phyloP scores from a whole-genome alignment of 495 filamentous ascomycete species.

The Penicillium silybi region DNA sequence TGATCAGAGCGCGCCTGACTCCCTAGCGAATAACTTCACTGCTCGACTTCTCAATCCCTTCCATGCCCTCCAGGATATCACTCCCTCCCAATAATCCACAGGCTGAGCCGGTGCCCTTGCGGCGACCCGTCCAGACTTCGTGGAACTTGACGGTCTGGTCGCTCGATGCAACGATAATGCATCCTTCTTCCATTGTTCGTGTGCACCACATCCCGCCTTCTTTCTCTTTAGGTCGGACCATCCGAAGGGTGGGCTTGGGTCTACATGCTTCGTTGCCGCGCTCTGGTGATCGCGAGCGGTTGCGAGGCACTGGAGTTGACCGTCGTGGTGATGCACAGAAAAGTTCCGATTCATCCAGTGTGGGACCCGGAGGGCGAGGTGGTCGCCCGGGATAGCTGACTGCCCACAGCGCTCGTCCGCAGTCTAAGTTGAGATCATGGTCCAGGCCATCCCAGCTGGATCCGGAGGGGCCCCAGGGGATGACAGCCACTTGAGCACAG shows the following conservation, averaged over 20 bases:
- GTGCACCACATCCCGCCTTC: slow-evolving; percentile 50
- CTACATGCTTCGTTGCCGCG: not conserved
- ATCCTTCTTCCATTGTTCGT: slow-evolving; percentile 75
- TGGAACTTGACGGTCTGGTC: slow-evolving; percentile 96
- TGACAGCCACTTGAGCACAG: slow-evolving; percentile 80
- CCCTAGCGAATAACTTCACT: slow-evolving; percentile 38
- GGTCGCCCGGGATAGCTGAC: slow-evolving; percentile 44
- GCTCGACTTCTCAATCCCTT: slow-evolving; percentile 79
- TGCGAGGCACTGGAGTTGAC: not conserved
- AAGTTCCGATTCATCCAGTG: slow-evolving; percentile 8
- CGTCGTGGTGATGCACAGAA: slow-evolving; percentile 1
- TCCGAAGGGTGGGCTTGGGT: slow-evolving; percentile 2
- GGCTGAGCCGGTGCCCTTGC: slow-evolving; percentile 51
- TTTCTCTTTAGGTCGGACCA: slow-evolving; percentile 37
- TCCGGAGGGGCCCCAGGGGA: slow-evolving; percentile 84
- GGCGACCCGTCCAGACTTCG: slow-evolving; percentile 77
- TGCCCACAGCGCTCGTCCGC: slow-evolving; percentile 45
- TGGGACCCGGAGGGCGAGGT: slow-evolving; percentile 14
- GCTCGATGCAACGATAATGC: slow-evolving; percentile 89
- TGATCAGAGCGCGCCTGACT: not conserved
- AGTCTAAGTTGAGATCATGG: slow-evolving; percentile 21
- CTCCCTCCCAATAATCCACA: slow-evolving; percentile 77
- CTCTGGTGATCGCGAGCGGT: not conserved
- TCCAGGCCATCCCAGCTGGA: slow-evolving; percentile 63
- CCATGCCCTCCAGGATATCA: slow-evolving; percentile 78